Conservation (phyloP, 2,329 filamentous ascomycete species). For the Lachnellula hyalina region DNA sequence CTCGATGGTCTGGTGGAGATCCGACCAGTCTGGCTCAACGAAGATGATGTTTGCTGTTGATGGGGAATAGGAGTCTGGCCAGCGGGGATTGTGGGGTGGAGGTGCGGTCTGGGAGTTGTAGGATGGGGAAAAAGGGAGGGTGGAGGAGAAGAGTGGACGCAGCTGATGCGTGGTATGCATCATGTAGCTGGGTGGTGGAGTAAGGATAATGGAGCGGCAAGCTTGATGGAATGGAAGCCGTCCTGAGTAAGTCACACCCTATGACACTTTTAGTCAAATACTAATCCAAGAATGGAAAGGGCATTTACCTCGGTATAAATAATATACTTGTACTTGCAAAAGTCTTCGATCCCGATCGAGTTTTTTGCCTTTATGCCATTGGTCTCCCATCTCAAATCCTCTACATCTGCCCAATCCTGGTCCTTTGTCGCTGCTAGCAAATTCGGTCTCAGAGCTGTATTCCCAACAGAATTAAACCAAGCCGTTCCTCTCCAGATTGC, state of each 20-base stretch:
- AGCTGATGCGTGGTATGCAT: constrained; percentile 47
- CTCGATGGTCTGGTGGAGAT: constrained; percentile 40
- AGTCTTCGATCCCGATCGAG: constrained; percentile 43
- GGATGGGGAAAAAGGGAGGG: constrained; percentile 18
- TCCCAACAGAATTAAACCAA: constrained; percentile 38
- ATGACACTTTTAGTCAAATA: not conserved
- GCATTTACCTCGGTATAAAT: constrained; percentile 41
- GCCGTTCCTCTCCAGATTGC: constrained; percentile 49
- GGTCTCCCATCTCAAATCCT: constrained; percentile 32
- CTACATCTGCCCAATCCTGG: constrained; percentile 44
- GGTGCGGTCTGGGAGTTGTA: not conserved
- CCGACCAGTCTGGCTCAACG: constrained; percentile 46
- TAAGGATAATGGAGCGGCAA: constrained; percentile 43
- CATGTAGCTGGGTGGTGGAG: constrained; percentile 43
- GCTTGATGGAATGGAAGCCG: constrained; percentile 48
- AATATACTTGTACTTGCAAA: constrained; percentile 47
- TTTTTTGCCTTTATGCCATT: constrained; percentile 37
- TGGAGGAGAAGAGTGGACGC: constrained; percentile 39
- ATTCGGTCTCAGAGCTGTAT: constrained; percentile 23
- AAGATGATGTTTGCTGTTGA: constrained; percentile 45
- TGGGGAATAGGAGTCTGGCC: constrained; percentile 34
- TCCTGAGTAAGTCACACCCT: constrained; percentile 48
- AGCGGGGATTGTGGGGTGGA: constrained; percentile 27
- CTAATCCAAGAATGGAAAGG: not conserved
- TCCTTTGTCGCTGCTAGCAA: constrained; percentile 23